Percentiles rank a stretch among this genome's conserved stretches.
Conservation (phyloP, 176 grass and related monocot species). For the Bolboschoenus planiculmis region DNA sequence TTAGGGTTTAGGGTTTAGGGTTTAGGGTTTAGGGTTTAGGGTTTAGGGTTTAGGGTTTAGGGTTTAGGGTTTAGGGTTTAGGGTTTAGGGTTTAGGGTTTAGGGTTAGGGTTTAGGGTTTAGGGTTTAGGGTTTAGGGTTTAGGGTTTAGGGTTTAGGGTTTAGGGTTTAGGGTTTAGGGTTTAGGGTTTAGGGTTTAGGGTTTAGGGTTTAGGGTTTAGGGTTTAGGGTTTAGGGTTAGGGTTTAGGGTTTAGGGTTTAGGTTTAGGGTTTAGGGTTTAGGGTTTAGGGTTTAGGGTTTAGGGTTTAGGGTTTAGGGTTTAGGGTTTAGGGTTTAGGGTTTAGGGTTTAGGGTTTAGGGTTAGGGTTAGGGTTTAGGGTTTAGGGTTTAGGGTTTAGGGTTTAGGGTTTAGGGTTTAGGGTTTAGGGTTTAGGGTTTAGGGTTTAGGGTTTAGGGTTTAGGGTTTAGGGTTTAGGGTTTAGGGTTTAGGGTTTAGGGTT, state of each 20-base stretch:
- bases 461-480: background rate
- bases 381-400: background rate
- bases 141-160: background rate
- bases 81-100: background rate
- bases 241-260: background rate
- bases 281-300: conserved; percentile 16
- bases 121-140: background rate
- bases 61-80: background rate
- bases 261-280: conserved; percentile 13
- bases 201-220: background rate
- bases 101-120: background rate
- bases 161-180: background rate
- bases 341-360: background rate
- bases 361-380: background rate
- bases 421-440: background rate
- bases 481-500: background rate
- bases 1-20: conserved; percentile 15
- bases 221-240: background rate
- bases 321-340: background rate
- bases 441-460: background rate
- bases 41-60: background rate
- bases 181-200: background rate
- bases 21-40: background rate
- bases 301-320: background rate
- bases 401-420: background rate